These are phyloP conservation scores for Elsinoe perseae DNA, from an alignment of 2,329 filamentous ascomycete species.

Conservation along the genomic window DNA sequence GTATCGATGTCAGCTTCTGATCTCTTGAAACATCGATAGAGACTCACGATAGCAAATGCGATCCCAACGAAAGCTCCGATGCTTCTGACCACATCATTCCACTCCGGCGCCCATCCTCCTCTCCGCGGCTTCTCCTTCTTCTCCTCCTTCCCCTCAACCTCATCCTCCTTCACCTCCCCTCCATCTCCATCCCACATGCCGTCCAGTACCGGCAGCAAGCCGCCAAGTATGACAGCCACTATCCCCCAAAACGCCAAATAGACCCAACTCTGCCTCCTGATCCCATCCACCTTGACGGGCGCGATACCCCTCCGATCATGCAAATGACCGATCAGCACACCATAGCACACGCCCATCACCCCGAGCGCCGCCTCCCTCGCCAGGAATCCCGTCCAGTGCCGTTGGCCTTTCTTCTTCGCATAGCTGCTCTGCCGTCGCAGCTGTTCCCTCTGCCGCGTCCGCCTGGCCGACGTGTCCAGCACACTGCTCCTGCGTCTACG, in stretches of 20 bases:
- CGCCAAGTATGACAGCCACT: slow-evolving; percentile 69
- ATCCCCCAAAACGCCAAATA: slow-evolving; percentile 78
- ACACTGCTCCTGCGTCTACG: slow-evolving; percentile 17
- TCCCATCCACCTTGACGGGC: slow-evolving; percentile 52
- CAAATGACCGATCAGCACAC: slow-evolving; percentile 69
- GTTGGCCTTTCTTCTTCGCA: slow-evolving; percentile 21
- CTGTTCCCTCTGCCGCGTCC: slow-evolving; percentile 6
- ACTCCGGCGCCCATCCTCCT: slow-evolving; percentile 48
- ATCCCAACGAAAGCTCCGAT: slow-evolving; percentile 66
- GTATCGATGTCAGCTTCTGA: slow-evolving; percentile 15
- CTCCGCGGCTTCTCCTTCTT: slow-evolving; percentile 17
- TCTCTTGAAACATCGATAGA: slow-evolving; percentile 6
- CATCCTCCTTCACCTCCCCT: slow-evolving; percentile 32
- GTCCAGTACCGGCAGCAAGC: slow-evolving; percentile 78
- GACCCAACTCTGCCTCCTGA: slow-evolving; percentile 50
- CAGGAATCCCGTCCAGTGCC: slow-evolving; percentile 38
- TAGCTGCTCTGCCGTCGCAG: slow-evolving; percentile 7
- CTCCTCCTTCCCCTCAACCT: slow-evolving; percentile 17
- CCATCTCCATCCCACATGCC: slow-evolving; percentile 55
- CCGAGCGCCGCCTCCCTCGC: slow-evolving; percentile 53
- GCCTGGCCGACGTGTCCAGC: slow-evolving; percentile 16
- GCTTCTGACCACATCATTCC: slow-evolving; percentile 64
- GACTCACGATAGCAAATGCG: slow-evolving; percentile 74
- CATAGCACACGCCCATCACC: slow-evolving; percentile 72
- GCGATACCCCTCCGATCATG: slow-evolving; percentile 61